Evolutionary conservation across 73 alveolate species (phyloP).

Genomic region (Paramecium sonneborni): DNA sequence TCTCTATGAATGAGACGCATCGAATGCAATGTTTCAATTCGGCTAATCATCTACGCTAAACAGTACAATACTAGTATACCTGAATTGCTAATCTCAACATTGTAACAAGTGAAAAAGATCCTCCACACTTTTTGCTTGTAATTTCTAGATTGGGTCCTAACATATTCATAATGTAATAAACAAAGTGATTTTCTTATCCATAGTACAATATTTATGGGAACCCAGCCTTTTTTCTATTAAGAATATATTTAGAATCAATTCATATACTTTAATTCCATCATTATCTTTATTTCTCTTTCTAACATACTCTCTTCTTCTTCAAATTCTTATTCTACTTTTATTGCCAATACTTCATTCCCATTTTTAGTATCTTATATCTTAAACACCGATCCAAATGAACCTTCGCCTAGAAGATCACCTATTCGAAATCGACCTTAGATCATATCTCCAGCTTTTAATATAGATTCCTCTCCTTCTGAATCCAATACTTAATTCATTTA

Average conservation of each 20-base stretch:
- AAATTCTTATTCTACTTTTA: not conserved
- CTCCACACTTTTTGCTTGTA: slow-evolving; percentile 40
- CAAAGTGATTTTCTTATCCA: slow-evolving; percentile 19
- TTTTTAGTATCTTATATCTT: not conserved
- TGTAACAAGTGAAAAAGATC: slow-evolving; percentile 41
- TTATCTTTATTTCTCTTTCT: slow-evolving; percentile 36
- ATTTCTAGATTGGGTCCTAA: slow-evolving; percentile 57
- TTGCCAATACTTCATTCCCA: not conserved
- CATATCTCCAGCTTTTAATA: not conserved
- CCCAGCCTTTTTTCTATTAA: slow-evolving; percentile 24
- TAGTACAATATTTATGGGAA: slow-evolving; percentile 25
- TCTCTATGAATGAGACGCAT: slow-evolving; percentile 66
- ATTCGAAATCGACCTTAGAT: slow-evolving; percentile 6
- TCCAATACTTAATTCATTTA: not conserved
- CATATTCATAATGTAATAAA: slow-evolving; percentile 39
- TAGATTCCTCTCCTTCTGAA: not conserved
- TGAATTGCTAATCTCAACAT: slow-evolving; percentile 17
- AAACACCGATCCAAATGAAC: slow-evolving; percentile 35
- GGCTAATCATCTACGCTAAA: slow-evolving; percentile 22
- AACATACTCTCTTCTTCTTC: slow-evolving; percentile 47
- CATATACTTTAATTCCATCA: not conserved
- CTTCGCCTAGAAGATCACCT: slow-evolving; percentile 2
- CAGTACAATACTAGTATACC: slow-evolving; percentile 74
- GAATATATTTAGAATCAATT: not conserved
- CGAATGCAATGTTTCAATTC: slow-evolving; percentile 55